Percentiles rank a stretch among this genome's conserved stretches.
Conservation (phyloP, 2,329 filamentous ascomycete species). For the Tolypocladium capitatum region DNA sequence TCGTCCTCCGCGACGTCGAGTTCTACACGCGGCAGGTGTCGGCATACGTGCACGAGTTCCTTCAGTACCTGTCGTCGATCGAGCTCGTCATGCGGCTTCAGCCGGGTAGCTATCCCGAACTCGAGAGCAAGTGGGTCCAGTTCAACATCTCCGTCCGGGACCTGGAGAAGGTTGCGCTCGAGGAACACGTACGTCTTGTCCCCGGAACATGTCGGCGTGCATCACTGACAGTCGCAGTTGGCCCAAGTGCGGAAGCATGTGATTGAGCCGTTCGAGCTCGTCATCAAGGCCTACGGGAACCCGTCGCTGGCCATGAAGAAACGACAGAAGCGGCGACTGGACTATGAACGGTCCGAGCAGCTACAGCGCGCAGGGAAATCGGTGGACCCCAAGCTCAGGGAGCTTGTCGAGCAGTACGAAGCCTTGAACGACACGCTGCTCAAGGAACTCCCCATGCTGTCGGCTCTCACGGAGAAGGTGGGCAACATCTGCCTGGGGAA, state of each 20-base stretch:
- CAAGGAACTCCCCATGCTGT: slow-evolving; percentile 78
- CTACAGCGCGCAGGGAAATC: slow-evolving; percentile 72
- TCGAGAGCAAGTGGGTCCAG: slow-evolving; percentile 88
- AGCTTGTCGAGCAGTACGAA: slow-evolving; percentile 78
- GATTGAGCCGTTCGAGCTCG: slow-evolving; percentile 67
- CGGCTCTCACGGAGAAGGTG: slow-evolving; percentile 65
- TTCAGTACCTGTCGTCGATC: slow-evolving; percentile 68
- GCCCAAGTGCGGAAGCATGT: slow-evolving; percentile 64
- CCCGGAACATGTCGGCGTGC: background rate
- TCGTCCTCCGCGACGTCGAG: slow-evolving; percentile 88
- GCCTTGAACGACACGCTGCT: slow-evolving; percentile 89
- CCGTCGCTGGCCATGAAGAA: slow-evolving; percentile 88
- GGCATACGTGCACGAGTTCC: slow-evolving; percentile 67
- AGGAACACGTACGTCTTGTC: slow-evolving; percentile 58
- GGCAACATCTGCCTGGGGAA: slow-evolving; percentile 73
- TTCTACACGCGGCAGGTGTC: slow-evolving; percentile 75
- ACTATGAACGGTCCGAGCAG: slow-evolving; percentile 72
- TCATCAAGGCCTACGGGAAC: slow-evolving; percentile 69
- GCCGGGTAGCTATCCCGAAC: slow-evolving; percentile 63
- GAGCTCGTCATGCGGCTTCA: slow-evolving; percentile 65
- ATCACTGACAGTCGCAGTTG: slow-evolving; percentile 24
- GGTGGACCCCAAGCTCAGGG: slow-evolving; percentile 70
- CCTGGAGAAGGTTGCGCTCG: slow-evolving; percentile 67
- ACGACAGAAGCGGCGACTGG: slow-evolving; percentile 79
- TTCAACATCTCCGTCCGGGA: slow-evolving; percentile 82